Conservation (phyloP, 129 eudicot species). For the Centrapalus pauciflorus region DNA sequence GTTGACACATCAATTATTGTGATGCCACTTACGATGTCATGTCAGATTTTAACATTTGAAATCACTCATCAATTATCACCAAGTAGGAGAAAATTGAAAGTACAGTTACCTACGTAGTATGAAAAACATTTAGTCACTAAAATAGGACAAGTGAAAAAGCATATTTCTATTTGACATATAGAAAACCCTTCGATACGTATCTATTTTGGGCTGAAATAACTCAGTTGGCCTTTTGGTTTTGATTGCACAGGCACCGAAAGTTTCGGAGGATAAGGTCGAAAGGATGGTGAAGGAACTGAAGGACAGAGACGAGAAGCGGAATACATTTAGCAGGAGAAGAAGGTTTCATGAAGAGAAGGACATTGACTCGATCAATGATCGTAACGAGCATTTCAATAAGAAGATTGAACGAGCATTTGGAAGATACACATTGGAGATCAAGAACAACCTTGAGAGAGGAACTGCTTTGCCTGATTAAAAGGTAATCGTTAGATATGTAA, state of each 20-base stretch:
- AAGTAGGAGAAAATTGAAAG: no score
- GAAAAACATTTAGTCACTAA: no score
- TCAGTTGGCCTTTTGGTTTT: background rate
- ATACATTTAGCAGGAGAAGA: conserved; percentile 88
- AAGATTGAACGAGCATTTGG: conserved; percentile 98
- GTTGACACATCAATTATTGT: no score
- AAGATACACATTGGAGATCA: conserved; percentile 88
- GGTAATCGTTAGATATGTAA: no score
- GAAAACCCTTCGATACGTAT: no score
- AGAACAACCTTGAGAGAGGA: conserved; percentile 98
- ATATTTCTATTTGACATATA: no score
- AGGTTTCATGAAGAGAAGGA: conserved; percentile 88
- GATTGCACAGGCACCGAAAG: conserved; percentile 62
- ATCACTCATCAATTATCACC: no score
- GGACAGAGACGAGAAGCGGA: conserved; percentile 88
- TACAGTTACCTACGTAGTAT: no score
- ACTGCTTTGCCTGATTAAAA: conserved; percentile 92
- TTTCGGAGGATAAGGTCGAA: conserved; percentile 74
- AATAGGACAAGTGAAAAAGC: no score
- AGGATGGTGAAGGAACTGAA: conserved; percentile 94
- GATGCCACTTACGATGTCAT: no score
- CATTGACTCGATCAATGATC: conserved; percentile 92
- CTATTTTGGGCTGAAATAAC: background rate
- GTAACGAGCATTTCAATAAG: conserved; percentile 97
- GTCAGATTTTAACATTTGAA: no score